Evolutionary conservation across 208 protist species (phyloP), one percentile per base, ranked within the genome.

Genomic region (Crithidia sp.): DNA sequence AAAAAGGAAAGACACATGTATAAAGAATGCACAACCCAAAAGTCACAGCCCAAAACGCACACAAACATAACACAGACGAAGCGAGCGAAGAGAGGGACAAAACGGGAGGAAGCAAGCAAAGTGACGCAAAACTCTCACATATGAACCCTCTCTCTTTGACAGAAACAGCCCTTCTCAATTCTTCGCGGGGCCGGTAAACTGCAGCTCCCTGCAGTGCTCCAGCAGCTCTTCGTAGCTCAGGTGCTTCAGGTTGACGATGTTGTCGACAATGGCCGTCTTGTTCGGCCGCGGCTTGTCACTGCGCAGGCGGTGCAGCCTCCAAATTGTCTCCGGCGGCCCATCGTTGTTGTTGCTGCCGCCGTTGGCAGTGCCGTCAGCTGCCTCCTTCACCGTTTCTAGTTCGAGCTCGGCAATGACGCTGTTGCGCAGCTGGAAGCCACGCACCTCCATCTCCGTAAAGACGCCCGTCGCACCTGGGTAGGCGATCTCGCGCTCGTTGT

Each of bases 211-310:
- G 54, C 77, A 84, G 7, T 77, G 64, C 19, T 77, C 55, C 37
- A 87, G 45, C 17, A 96, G 81, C 57, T 92, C 81, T 12, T 89
- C 79, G 64, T 94, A 90, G 13, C 39, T 77, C 10, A 96, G 65
- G 68, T 96, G 92, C 67, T 93, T 70, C 64, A 96, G 52, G 14
- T 85, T 70, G 0, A 94, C 74, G 67, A 96, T 94, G 41, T 84
- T 81, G 43, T 83, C 73, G 12, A 95, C 92, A 71, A 95, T 84
- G 9, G 69, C 58, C 2, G 79, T 72, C 67, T 90, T 90, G 72
- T 96, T 96, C 16, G 92, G 92, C 6, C 76, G 55, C 16, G 82
- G 78, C 63, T 96, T 96, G 59, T 96, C 92, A 16, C 74, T 59
- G 40, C 92, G 82, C 12, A 83, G 47, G n/a, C 83, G 74, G 64